Base-by-base conservation (phyloP, 768 basidiomycete genomes). In the Boletellus emodensis region DNA sequence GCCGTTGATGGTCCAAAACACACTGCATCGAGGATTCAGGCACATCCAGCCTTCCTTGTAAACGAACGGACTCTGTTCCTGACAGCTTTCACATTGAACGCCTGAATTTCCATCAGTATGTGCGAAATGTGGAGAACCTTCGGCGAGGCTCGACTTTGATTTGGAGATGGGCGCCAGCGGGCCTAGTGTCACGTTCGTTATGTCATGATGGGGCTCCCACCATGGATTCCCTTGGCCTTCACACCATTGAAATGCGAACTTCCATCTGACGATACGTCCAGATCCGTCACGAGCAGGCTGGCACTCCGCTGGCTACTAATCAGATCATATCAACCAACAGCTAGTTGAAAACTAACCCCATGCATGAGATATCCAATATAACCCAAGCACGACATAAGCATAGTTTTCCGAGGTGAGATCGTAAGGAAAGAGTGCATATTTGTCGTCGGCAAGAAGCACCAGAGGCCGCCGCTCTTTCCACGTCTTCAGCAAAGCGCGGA, bases 181-280 rank as follows among this genome's bases (percentile, higher is more conserved):
- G 12, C 40, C 15, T 8, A 41, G 28, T 13, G 37, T n/a, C 13
- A n/a, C 8, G 22, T 35, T 38, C 28, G n/a, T 18, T 37, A 20
- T 34, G 12, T 43, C 43, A 14, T 26, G 46, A 28, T 26, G 59
- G 10, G 55, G 56, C 67, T 45, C 40, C 78, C 79, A 81, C 80
- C 80, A 80, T 1, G 79, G 78, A 35, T 65, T 58, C 6, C 68
- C 87, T 71, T 91, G 90, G 38, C 74, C 77, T 52, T 83, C 78
- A 55, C 87, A 88, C 88, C 89, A 92, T 57, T 85, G 84, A 56
- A 92, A 92, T 5, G 84, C 83, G 58, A 92, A 90, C 63, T 91
- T 92, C 63, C 81, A 88, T 7, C 89, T 74, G 12, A 88, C 75
- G n/a, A 87, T 80, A n/a, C 67, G 70, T 11, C 79, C 78, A 30